These are phyloP conservation scores for Candida germanica DNA, from an alignment of 805 yeast species.

Conservation along the genomic window DNA sequence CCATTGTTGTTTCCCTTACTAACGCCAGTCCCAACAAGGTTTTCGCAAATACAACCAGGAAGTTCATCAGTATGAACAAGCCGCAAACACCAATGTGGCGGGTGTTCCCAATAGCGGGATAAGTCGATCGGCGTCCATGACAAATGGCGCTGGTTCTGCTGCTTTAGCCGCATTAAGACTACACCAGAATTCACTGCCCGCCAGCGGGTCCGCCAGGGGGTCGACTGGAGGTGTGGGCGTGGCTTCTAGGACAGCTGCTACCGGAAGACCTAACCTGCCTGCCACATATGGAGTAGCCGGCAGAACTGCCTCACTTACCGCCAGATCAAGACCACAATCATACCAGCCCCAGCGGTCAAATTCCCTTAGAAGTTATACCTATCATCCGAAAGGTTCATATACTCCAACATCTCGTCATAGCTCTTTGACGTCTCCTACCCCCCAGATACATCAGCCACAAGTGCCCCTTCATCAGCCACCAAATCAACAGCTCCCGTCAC, in stretches of 20 bases:
- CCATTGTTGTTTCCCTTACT: too few relatives aligned
- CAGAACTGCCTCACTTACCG: slow-evolving; percentile 1
- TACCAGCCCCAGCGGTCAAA: slow-evolving; percentile 23
- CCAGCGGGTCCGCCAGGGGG: slow-evolving; percentile 3
- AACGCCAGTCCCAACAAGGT: slow-evolving; percentile 30
- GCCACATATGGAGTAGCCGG: too few relatives aligned
- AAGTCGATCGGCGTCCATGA: slow-evolving; percentile 21
- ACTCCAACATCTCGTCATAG: slow-evolving; percentile 22
- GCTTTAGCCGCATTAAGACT: slow-evolving; percentile 39
- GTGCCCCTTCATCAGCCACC: background rate
- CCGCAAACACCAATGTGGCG: slow-evolving; percentile 12
- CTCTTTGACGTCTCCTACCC: slow-evolving; percentile 16
- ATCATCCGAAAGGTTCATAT: slow-evolving; percentile 40
- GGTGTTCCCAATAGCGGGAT: slow-evolving; percentile 21
- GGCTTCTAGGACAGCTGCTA: slow-evolving; percentile 1
- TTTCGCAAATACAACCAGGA: slow-evolving; percentile 32
- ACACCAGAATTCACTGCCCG: slow-evolving; percentile 22
- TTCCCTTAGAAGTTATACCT: slow-evolving; percentile 34
- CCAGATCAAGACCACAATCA: too few relatives aligned
- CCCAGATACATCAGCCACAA: background rate
- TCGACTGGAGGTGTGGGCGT: too few relatives aligned
- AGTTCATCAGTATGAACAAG: slow-evolving; percentile 17
- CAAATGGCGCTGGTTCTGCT: slow-evolving; percentile 38
- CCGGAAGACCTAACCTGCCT: slow-evolving; percentile 22
- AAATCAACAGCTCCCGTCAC: slow-evolving; percentile 13